Conservation (phyloP, 495 filamentous ascomycete genomes). For the Clohesyomyces aquaticus region DNA sequence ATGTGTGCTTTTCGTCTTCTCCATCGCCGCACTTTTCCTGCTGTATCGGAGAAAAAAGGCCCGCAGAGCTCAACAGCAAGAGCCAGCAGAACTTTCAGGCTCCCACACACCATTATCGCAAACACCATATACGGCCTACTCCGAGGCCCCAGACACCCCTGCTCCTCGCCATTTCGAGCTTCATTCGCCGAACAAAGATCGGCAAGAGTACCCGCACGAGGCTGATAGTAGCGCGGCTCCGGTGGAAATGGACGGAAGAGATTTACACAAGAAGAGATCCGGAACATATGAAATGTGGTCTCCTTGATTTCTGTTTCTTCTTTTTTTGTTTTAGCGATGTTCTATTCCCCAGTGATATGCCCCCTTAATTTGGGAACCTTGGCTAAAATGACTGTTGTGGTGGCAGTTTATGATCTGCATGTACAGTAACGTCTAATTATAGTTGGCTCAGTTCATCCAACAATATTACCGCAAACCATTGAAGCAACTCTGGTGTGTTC, state of each 20-base stretch:
- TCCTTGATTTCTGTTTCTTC: no score
- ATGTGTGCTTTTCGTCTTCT: neutral
- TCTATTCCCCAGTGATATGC: no score
- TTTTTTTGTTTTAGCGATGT: no score
- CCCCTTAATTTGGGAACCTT: no score
- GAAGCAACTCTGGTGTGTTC: no score
- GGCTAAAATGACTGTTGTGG: no score
- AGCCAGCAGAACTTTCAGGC: neutral
- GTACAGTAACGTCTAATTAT: no score
- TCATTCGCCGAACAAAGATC: neutral
- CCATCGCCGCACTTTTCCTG: neutral
- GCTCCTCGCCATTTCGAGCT: neutral
- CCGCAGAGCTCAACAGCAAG: neutral
- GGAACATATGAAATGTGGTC: neutral
- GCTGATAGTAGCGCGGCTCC: neutral
- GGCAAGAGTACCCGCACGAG: neutral
- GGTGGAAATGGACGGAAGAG: neutral
- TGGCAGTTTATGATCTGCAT: no score
- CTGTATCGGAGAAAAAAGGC: neutral
- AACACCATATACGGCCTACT: neutral
- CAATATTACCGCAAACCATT: no score
- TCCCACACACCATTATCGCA: no score
- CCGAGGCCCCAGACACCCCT: neutral
- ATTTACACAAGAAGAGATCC: neutral
- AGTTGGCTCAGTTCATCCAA: no score